Evolutionary conservation across 441 rosid species (phyloP).

Genomic region (Adansonia gregorii): DNA sequence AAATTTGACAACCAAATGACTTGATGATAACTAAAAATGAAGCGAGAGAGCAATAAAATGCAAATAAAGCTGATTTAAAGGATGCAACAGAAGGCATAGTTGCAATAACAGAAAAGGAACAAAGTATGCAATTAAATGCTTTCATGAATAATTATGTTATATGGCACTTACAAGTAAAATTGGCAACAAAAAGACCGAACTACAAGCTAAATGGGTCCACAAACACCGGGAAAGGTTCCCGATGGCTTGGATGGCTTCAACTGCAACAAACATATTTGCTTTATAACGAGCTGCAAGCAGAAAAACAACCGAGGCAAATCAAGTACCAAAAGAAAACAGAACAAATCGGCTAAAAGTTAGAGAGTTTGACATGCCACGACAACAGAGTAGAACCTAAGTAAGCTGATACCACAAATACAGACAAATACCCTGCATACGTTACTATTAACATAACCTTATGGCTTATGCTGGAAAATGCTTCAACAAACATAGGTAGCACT

Average conservation of each 20-base stretch:
- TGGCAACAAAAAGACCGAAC: constrained; percentile 90
- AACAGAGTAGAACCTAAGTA: background rate
- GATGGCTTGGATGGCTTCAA: constrained; percentile 96
- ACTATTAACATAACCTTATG: background rate
- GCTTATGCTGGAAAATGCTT: background rate
- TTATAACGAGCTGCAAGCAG: constrained; percentile 80
- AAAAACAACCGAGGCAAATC: constrained; percentile 15
- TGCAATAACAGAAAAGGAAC: no score
- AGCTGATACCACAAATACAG: background rate
- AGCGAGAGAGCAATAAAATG: background rate
- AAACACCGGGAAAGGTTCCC: constrained; percentile 95
- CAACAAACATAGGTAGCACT: background rate
- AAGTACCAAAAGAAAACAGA: constrained; percentile 10
- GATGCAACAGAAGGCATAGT: background rate
- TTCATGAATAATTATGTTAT: background rate
- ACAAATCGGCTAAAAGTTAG: background rate
- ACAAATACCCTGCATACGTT: background rate
- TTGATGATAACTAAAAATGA: background rate
- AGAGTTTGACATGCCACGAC: background rate
- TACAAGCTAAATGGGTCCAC: constrained; percentile 80
- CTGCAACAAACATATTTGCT: constrained; percentile 97
- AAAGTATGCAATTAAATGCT: background rate
- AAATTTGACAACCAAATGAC: background rate
- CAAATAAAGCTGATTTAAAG: background rate
- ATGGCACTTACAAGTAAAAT: constrained; percentile 76